phyloP scores from a whole-genome alignment of 352 stramenopile species.

The Pythium chondricola region DNA sequence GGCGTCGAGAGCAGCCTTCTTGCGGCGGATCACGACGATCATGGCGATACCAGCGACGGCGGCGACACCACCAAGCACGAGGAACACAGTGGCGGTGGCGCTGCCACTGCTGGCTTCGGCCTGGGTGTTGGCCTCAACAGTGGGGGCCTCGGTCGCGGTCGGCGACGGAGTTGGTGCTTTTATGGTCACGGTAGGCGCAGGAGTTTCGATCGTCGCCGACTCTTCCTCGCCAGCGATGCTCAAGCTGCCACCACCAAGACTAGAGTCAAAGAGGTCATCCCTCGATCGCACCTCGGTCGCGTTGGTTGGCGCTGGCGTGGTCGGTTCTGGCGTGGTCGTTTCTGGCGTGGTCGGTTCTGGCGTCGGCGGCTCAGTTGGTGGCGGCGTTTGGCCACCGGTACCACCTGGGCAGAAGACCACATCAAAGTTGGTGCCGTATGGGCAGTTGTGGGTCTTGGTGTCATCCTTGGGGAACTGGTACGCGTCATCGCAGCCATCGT shows the following conservation, averaged over 20 bases:
- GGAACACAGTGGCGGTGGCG: background rate
- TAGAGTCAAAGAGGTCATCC: slow-evolving; percentile 6
- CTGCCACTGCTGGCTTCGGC: background rate
- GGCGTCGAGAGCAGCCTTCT: slow-evolving; percentile 26
- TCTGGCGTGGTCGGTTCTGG: slow-evolving; percentile 5
- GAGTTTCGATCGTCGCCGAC: background rate
- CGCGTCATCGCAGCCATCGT: slow-evolving; percentile 22
- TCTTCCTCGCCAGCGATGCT: background rate
- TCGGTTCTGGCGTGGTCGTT: slow-evolving; percentile 1
- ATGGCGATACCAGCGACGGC: slow-evolving; percentile 14
- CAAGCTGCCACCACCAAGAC: background rate
- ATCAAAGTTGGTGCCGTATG: slow-evolving; percentile 21
- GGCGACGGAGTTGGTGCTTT: slow-evolving; percentile 1
- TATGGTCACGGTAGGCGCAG: background rate
- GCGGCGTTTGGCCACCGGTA: slow-evolving; percentile 6
- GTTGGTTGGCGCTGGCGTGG: slow-evolving; percentile 5
- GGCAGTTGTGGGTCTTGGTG: slow-evolving; percentile 38
- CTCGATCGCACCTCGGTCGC: background rate
- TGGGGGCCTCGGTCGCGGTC: slow-evolving; percentile 1
- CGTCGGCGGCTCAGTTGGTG: slow-evolving; percentile 14
- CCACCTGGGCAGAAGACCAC: slow-evolving; percentile 30
- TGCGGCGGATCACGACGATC: slow-evolving; percentile 26
- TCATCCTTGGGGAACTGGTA: slow-evolving; percentile 33
- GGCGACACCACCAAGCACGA: slow-evolving; percentile 15
- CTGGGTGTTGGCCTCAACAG: slow-evolving; percentile 16